Evolutionary conservation across 805 yeast species (phyloP).

Genomic region (Myxozyma monticola): DNA sequence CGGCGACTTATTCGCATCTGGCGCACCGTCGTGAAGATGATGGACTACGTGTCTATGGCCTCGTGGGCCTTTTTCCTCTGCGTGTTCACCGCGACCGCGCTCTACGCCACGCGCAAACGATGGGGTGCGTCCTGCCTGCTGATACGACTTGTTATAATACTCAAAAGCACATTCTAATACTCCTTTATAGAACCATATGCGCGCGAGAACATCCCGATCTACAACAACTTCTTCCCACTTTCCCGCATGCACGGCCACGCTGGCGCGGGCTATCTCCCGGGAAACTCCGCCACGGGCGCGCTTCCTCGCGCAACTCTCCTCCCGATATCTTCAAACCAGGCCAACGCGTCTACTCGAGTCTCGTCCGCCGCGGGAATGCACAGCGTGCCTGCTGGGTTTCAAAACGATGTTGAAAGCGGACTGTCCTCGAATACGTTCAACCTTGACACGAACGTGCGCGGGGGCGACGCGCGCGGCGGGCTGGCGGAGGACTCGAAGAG

Average conservation of each 20-base stretch:
- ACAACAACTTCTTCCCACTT: slow-evolving; percentile 3
- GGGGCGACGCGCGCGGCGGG: slow-evolving; percentile 62
- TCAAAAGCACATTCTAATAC: background rate
- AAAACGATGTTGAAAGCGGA: slow-evolving; percentile 58
- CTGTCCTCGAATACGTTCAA: slow-evolving; percentile 61
- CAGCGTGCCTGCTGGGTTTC: slow-evolving; percentile 33
- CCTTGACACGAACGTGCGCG: slow-evolving; percentile 44
- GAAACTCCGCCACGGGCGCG: slow-evolving; percentile 23
- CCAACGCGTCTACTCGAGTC: slow-evolving; percentile 4
- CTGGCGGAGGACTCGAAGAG: slow-evolving; percentile 55
- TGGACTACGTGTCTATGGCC: slow-evolving; percentile 14
- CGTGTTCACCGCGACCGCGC: slow-evolving; percentile 12
- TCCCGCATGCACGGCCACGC: slow-evolving; percentile 19
- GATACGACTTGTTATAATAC: background rate
- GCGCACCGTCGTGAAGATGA: too few relatives aligned
- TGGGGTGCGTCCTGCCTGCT: slow-evolving; percentile 19
- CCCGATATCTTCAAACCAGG: slow-evolving; percentile 9
- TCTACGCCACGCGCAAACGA: slow-evolving; percentile 20
- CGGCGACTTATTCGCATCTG: too few relatives aligned
- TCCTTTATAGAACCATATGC: slow-evolving; percentile 12
- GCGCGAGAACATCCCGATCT: slow-evolving; percentile 11
- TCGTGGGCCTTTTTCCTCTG: slow-evolving; percentile 18
- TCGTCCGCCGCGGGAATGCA: background rate
- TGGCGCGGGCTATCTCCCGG: slow-evolving; percentile 26
- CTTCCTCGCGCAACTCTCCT: slow-evolving; percentile 13